Conservation (phyloP, 2,329 filamentous ascomycete species). For the Trichoderma endophyticum region DNA sequence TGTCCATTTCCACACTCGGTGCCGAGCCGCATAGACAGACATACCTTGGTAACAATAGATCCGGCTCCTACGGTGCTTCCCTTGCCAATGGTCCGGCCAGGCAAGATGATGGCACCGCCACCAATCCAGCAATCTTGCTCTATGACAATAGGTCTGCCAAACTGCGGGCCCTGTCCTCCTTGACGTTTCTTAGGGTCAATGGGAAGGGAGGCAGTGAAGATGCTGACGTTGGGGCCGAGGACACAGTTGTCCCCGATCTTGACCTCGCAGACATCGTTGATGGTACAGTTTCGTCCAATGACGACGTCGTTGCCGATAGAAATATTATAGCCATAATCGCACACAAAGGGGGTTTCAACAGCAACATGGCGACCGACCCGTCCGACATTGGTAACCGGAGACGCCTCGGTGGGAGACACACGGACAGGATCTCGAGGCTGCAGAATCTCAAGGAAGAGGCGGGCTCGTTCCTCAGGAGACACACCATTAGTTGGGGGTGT, state of each 20-base stretch:
- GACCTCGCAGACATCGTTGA: constrained; percentile 83
- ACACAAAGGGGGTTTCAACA: constrained; percentile 85
- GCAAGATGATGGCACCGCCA: constrained; percentile 72
- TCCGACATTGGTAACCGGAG: constrained; percentile 53
- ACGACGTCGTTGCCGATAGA: constrained; percentile 79
- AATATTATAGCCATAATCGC: constrained; percentile 96
- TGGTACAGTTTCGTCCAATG: constrained; percentile 78
- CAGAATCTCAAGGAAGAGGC: constrained; percentile 70
- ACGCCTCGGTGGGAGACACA: constrained; percentile 53
- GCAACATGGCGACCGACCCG: constrained; percentile 70
- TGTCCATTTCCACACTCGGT: not conserved
- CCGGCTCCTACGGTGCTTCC: constrained; percentile 79
- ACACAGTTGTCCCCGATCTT: constrained; percentile 74
- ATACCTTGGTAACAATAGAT: constrained; percentile 76
- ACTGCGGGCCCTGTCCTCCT: constrained; percentile 68
- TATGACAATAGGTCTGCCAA: constrained; percentile 70
- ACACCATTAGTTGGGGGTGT: constrained; percentile 71
- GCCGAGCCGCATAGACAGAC: constrained; percentile 20
- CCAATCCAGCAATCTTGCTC: constrained; percentile 84
- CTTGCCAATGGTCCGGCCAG: constrained; percentile 75
- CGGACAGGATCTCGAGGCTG: constrained; percentile 58
- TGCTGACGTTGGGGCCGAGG: constrained; percentile 81
- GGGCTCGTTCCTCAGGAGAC: constrained; percentile 63
- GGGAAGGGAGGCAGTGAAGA: constrained; percentile 72
- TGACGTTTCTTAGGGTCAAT: constrained; percentile 71